Evolutionary conservation across 139 green algal genomes (phyloP).

Genomic region (Micractinium sp.): DNA sequence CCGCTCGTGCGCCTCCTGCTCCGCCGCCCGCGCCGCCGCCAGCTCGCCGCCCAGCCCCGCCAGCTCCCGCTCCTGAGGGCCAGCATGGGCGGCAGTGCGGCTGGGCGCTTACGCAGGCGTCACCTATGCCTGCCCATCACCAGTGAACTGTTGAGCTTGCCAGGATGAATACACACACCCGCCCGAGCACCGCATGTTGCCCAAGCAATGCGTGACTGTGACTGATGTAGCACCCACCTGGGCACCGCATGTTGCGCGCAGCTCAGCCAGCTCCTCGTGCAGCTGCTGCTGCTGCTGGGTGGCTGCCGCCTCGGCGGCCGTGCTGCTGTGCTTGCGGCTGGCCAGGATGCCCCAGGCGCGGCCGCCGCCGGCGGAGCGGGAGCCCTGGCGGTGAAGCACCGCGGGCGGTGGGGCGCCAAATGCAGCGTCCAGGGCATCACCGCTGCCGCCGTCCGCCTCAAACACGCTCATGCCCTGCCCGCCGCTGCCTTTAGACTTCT

Average conservation of each 20-base stretch:
- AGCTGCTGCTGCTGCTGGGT: neutral
- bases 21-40: neutral
- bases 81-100: too few species aligned
- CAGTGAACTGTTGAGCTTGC: too few species aligned
- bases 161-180: too few species aligned
- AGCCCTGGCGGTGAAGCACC: neutral
- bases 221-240: too few species aligned
- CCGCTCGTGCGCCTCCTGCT: neutral
- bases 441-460: neutral
- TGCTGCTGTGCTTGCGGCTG: neutral
- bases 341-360: neutral
- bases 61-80: neutral
- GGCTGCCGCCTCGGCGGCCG: neutral
- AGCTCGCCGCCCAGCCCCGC: neutral
- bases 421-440: constrained; percentile 1
- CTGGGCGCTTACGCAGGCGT: too few species aligned
- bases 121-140: too few species aligned
- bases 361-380: neutral
- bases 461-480: neutral
- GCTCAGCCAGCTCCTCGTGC: neutral
- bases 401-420: neutral
- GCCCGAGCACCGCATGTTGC: too few species aligned
- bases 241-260: neutral
- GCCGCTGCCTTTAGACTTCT: neutral
- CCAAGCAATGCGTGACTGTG: too few species aligned